Evolutionary conservation across 139 green algal species (phyloP), one percentile per base, ranked within the genome.

Genomic region (Tetradesmus lagerheimii): DNA sequence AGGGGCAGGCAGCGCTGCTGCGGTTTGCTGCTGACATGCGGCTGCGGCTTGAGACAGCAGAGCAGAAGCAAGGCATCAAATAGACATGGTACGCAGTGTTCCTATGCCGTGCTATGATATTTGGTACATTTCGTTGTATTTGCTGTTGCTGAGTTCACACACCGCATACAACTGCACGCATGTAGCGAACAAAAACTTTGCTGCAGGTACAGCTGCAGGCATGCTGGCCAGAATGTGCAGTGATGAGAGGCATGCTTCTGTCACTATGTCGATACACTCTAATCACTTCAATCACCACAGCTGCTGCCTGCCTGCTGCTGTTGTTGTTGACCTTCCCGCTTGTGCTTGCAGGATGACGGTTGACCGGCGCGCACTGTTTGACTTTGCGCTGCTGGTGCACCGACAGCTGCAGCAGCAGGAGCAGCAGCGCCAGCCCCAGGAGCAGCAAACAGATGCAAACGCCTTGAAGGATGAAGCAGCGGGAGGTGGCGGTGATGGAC

Each of bases 351-450:
- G 83, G 83, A 80, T 79, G 62, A 62, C 83, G 1, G 25, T 31
- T 38, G 37, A 53, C 12, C 62, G 83, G 27, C 83, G 83, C 2
- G 16, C 9, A 9, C 35, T 88, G 83, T 88, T 88, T 88, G 83
- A 88, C 37, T 80, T 88, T 80, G 62, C 57, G 25, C 34, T 88
- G 35, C 64, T 88, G 62, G 29, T 53, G 35, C 35, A 29, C 14
- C 45, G 66, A n/a, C 62, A 80, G 27, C 53, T 80, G 83, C 38
- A 80, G 64, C 62, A 88, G 83, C 53, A 87, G 80, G 35, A 85
- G n/a, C 81, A 47, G 80, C 78, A 84, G 78, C 27, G 53, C n/a
- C 81, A 87, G 81, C 83, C 29, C 16, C 83, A 88, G 83, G 37
- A 88, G 57, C 62, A 45, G 1, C 4, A 39, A 81, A n/a, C 78